Evolutionary conservation across 2,329 filamentous ascomycete species (phyloP), one percentile per base, ranked within the genome.

Genomic region (Trichoderma breve): DNA sequence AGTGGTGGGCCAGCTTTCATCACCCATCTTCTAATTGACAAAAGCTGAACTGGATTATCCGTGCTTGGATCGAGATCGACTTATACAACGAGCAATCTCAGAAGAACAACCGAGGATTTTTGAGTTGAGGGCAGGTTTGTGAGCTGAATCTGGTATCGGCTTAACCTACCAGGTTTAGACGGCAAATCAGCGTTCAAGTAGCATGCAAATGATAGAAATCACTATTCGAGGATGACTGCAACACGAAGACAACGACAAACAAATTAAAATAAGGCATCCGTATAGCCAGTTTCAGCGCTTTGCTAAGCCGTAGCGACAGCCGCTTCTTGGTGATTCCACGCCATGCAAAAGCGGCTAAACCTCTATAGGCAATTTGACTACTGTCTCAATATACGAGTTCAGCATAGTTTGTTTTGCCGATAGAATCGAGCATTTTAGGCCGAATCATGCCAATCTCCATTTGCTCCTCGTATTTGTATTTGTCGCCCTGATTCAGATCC

Each of bases 361-460:
- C n/a, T 64, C 9, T 64, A 64, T 30, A 51, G 62, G 62, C 62
- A 64, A 64, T 64, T 64, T 64, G 62, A 51, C 39, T 51, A 28
- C 62, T 32, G 39, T 43, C 39, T 64, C 62, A 51, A 51, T 64
- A 51, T 64, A 51, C 62, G 28, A 51, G 39, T 64, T 34, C 7
- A 32, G 62, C n/a, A 28, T 64, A 64, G 62, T 11, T 51, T 14
- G 30, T 14, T 64, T 32, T 24, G 18, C 62, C 6, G 39, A 64
- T 26, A 47, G n/a, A 21, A 21, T 47, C 43, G 43, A 21, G 18
- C 18, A 8, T 47, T 47, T 47, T 47, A 47, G n/a, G 43, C 43
- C 43, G 18, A 47, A 47, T 21, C n/a, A 47, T 47, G 43, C 43
- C 43, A 47, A 47, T 21, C 3, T 39, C 43, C 18, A 47, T 47